Evolutionary conservation across 768 basidiomycete genomes (phyloP), one percentile per base, ranked within the genome.

Genomic region (Mycena vulgaris): DNA sequence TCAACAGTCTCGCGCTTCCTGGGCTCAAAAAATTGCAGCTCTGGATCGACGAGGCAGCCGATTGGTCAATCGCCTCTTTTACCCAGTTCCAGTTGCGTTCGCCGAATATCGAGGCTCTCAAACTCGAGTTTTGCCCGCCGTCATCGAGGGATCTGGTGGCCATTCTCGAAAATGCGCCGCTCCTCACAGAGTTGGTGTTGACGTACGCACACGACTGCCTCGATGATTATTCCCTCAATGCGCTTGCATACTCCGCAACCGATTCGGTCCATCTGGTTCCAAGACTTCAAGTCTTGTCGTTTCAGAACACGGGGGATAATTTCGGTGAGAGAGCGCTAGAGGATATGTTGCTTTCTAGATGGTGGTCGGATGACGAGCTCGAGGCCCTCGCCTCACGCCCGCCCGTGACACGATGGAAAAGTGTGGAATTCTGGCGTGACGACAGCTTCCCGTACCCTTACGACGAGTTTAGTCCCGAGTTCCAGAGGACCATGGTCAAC

Each of bases 351-450:
- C 48, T 11, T 14, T 67, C 57, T 13, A 56, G 66, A 13, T 67
- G 66, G 66, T 67, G 66, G 66, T 16, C 56, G 11, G 57, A 49
- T 23, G 57, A 48, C 23, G 47, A 25, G 8, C 23, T 59, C 2
- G n/a, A 23, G 21, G 42, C 66, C 14, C 31, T 56, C 4, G 11
- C 55, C 19, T 5, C 35, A 11, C 56, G 57, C 8, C 66, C 66
- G 6, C 33, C 45, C 1, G 66, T 67, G 17, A 57, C 66, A 19
- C 66, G 66, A 2, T 67, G 56, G 61, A 8, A 37, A 27, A 3
- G 13, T 19, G 21, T 52, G 10, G 6, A 28, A 5, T 23, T 49
- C 19, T 25, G 48, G 42, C 42, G 42, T 17, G 42, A 17, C 7
- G 42, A 45, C 35, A 14, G 14, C 14, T 37, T 37, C n/a, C n/a